Base-by-base conservation (phyloP, 2,329 filamentous ascomycete genomes). In the Cercospora beticola region DNA sequence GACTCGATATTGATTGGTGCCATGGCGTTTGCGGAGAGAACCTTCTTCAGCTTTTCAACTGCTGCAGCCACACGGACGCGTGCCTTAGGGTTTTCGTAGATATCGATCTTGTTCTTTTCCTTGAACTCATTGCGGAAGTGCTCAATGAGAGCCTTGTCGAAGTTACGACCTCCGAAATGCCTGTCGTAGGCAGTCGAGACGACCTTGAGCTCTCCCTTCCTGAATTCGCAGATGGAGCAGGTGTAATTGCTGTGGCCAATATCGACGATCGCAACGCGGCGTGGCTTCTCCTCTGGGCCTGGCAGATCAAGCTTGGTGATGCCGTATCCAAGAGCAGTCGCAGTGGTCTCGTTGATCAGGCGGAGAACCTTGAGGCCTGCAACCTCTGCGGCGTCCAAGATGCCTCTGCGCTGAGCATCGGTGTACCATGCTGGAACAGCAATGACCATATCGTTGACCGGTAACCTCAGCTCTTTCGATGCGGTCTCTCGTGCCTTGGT, bases 21-120 rank as follows among this genome's bases (percentile, higher is more conserved):
- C 78, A 91, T 88, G 75, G 94, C 91, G 84, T 98, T 98, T 79
- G 95, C 95, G 40, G 94, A 98, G 66, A 99, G 86, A 66, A 98
- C 90, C 89, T 98, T 98, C 90, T 99, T 99, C 79, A 97, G 85
- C 87, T 97, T 97, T 87, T 99, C 95, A 65, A 94, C 93, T 67
- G 92, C 93, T 70, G 93, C 89, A 52, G 92, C 87, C 75, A 96
- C 92, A 80, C 95, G 93, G 74, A 94, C 89, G 81, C 90, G 88
- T 68, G 94, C 95, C 85, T 97, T 97, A 74, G 90, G 88, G 84
- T 98, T 95, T 74, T 88, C 89, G 82, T 89, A 88, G 83, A 99
- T 94, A 80, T 98, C 94, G 76, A 98, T 92, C 87, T 97, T 97
- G 89, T 92, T 97, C 83, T 97, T 97, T 82, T 93, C 92, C 85